phyloP scores from a whole-genome alignment of 2,329 filamentous ascomycete genomes.

The Colletotrichum tropicale region DNA sequence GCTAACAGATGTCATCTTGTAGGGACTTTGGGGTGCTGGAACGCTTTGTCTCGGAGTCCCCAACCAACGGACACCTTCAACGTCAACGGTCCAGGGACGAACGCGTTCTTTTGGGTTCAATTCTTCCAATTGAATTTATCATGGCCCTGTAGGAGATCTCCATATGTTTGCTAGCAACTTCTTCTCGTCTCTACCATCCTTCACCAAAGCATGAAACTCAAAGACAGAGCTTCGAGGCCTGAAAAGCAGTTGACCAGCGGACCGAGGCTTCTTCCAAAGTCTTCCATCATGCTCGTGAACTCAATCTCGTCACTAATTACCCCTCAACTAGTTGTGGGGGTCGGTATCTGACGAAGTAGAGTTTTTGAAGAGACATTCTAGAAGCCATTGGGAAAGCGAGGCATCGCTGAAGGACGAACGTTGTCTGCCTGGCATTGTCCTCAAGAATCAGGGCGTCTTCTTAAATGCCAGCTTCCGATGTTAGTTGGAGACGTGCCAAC shows the following conservation, averaged over 20 bases:
- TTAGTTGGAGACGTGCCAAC: background rate
- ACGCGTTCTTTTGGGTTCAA: background rate
- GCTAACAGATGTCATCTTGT: slow-evolving; percentile 1
- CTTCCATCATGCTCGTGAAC: background rate
- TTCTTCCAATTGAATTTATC: background rate
- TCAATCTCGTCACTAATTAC: background rate
- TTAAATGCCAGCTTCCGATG: background rate
- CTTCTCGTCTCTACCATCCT: background rate
- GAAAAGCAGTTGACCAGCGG: background rate
- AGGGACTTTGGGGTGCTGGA: background rate
- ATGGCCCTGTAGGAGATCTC: no score
- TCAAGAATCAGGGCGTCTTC: fast-evolving
- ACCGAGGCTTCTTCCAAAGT: background rate
- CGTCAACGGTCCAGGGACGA: background rate
- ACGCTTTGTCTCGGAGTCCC: slow-evolving; percentile 12
- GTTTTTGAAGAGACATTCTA: background rate
- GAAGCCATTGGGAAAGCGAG: background rate
- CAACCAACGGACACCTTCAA: background rate
- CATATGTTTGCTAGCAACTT: background rate
- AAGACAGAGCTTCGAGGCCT: background rate
- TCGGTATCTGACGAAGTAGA: background rate
- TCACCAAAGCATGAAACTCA: background rate
- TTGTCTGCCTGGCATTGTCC: background rate
- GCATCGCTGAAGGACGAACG: background rate
- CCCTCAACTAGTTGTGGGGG: background rate